phyloP scores from a whole-genome alignment of 139 green algal species.

The Chlamydomonas sp. region DNA sequence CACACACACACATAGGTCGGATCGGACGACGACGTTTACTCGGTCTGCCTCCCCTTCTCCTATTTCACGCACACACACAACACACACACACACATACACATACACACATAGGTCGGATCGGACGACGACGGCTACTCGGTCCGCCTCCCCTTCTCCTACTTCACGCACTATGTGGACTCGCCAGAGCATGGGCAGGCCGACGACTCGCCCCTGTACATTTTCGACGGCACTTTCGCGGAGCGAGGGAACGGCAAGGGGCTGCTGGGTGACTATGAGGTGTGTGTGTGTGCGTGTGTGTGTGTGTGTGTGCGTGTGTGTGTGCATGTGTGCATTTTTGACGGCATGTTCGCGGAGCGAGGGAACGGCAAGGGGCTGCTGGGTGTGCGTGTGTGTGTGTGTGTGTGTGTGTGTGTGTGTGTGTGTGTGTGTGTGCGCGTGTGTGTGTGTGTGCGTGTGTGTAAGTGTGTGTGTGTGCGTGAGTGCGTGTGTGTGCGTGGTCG shows the following conservation, averaged over 20 bases:
- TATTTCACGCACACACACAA: not conserved
- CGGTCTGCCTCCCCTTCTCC: constrained; percentile 65
- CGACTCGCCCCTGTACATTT: constrained; percentile 76
- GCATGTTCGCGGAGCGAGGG: constrained; percentile 10
- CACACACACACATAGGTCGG: constrained; percentile 72
- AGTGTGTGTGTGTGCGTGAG: too few relatives aligned
- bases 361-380: constrained; percentile 9
- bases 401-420: not conserved
- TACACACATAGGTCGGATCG: constrained; percentile 65
- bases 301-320: not conserved
- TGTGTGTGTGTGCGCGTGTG: too few relatives aligned
- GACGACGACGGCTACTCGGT: constrained; percentile 90
- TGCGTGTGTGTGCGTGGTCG: too few relatives aligned
- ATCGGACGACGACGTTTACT: constrained; percentile 82
- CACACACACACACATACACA: not conserved
- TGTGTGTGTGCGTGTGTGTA: too few relatives aligned
- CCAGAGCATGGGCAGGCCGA: constrained; percentile 42
- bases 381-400: not conserved
- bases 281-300: not conserved
- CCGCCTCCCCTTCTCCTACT: constrained; percentile 68
- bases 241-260: constrained; percentile 6
- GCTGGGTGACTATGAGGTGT: not conserved
- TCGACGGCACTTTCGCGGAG: constrained; percentile 58
- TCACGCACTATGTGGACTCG: constrained; percentile 57
- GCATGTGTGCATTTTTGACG: not conserved